phyloP scores from a whole-genome alignment of 139 green algal genomes.

The Coelastrella sp. region DNA sequence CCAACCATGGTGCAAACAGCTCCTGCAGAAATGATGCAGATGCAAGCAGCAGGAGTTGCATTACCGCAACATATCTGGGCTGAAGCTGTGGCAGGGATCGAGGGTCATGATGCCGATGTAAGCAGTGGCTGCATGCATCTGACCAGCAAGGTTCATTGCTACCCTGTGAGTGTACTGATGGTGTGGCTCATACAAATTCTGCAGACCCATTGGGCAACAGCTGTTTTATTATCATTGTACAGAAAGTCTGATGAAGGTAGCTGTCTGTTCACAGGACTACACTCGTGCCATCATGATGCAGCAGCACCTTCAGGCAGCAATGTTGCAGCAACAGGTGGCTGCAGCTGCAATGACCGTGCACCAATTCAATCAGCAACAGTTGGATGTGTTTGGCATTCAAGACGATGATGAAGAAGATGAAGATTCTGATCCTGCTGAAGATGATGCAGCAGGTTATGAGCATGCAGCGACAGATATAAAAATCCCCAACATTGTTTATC shows the following conservation, averaged over 20 bases:
- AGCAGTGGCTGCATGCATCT: too few species aligned
- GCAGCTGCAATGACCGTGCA: constrained; percentile 4
- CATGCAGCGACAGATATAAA: constrained; percentile 5
- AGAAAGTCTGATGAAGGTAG: too few species aligned
- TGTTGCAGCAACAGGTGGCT: constrained; percentile 56
- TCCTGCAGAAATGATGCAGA: constrained; percentile 4
- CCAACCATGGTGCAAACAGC: not conserved
- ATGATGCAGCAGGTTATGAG: not conserved
- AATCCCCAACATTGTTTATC: not conserved
- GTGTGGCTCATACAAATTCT: too few species aligned
- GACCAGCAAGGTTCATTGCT: too few species aligned
- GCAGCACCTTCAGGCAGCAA: constrained; percentile 50
- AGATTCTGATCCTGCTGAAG: constrained; percentile 5
- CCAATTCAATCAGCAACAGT: constrained; percentile 15
- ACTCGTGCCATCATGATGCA: constrained; percentile 43
- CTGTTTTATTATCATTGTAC: too few species aligned
- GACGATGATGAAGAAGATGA: constrained; percentile 39
- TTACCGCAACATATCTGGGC: constrained; percentile 26
- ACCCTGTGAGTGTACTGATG: too few species aligned
- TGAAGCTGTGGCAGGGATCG: not conserved
- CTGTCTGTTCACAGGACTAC: too few species aligned
- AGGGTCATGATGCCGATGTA: constrained; percentile 4
- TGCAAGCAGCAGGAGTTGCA: not conserved
- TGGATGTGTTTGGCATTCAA: constrained; percentile 10
- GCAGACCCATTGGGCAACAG: too few species aligned